Conservation (phyloP, 2,329 filamentous ascomycete species). For the Sporothrix euskadiensis region DNA sequence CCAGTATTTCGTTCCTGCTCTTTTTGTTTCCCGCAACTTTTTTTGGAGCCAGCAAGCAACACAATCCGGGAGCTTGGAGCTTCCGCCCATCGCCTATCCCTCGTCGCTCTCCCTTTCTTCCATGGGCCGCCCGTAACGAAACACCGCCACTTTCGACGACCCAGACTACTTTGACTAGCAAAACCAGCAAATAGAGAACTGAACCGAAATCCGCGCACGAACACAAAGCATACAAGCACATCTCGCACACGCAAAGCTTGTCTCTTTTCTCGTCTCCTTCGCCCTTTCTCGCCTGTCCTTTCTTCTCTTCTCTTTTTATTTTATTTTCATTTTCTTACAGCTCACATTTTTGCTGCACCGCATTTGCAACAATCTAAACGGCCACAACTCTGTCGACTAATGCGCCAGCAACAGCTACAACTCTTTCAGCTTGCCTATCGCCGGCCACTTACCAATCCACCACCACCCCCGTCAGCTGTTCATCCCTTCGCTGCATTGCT, state of each 20-base stretch:
- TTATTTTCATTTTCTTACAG: background rate
- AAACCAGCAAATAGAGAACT: conserved; percentile 18
- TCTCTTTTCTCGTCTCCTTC: background rate
- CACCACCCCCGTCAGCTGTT: conserved; percentile 24
- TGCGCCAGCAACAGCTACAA: conserved; percentile 36
- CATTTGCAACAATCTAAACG: background rate
- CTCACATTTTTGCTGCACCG: background rate
- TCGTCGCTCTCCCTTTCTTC: conserved; percentile 28
- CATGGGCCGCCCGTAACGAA: conserved; percentile 31
- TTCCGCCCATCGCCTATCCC: conserved; percentile 33
- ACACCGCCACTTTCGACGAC: conserved; percentile 18
- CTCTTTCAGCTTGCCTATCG: conserved; percentile 34
- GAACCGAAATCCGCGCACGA: conserved; percentile 20
- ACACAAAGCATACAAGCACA: conserved; percentile 13
- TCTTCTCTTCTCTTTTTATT: background rate
- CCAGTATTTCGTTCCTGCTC: background rate
- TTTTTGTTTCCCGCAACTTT: background rate
- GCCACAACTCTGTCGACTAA: conserved; percentile 29
- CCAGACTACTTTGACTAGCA: conserved; percentile 1
- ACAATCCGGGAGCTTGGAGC: conserved; percentile 42
- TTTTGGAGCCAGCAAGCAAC: background rate
- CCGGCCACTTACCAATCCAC: conserved; percentile 27
- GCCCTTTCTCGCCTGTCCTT: background rate
- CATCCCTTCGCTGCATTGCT: conserved; percentile 5
- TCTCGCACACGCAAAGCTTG: background rate